Evolutionary conservation across 1,284 basidiomycete genomes (phyloP), one percentile per base, ranked within the genome.

Genomic region (Tetrapyrgos nigripes): DNA sequence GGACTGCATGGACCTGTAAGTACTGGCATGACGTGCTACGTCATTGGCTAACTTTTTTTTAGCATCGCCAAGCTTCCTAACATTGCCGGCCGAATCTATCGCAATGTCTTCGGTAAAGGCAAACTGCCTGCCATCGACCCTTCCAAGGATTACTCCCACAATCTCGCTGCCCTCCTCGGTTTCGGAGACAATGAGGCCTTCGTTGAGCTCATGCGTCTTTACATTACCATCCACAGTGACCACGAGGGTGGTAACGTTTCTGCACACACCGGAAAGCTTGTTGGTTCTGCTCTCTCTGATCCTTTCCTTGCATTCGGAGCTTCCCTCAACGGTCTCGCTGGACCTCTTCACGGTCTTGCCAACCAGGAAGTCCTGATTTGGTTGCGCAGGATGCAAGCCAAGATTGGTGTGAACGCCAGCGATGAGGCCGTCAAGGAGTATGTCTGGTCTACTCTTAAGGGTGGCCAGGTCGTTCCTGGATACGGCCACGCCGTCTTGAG

Each of bases 201-300:
- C 67, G 92, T 97, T 64, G 97, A 99, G 79, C 87, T 98, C 64
- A 88, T 98, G 77, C 88, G 97, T 68, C 86, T 98, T 61, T 99
- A 98, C 85, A 90, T 98, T 78, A 97, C 96, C 70, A 97, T 99
- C 72, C 97, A 99, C 86, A 91, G 93, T 73, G 96, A 98, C 76
- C 96, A 98, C 80, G 96, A 98, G 79, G 97, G 97, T 75, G 97
- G 97, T 55, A 98, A 98, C 73, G 97, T 99, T 64, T 98, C 97
- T 58, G 93, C 94, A n/a, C 94, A 96, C 82, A 93, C 93, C 56
- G 93, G 93, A 65, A 95, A 98, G 83, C 85, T 99, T 52, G 97
- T 98, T 72, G 97, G 96, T 61, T 98, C 96, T 60, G 97, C 97
- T 57, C 91, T 98, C 61, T 97, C 96, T 5, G 97, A 99, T 78